Evolutionary conservation across 1,139 yeast species (phyloP), one percentile per base, ranked within the genome.

Genomic region (Yamadazyma siamensis): DNA sequence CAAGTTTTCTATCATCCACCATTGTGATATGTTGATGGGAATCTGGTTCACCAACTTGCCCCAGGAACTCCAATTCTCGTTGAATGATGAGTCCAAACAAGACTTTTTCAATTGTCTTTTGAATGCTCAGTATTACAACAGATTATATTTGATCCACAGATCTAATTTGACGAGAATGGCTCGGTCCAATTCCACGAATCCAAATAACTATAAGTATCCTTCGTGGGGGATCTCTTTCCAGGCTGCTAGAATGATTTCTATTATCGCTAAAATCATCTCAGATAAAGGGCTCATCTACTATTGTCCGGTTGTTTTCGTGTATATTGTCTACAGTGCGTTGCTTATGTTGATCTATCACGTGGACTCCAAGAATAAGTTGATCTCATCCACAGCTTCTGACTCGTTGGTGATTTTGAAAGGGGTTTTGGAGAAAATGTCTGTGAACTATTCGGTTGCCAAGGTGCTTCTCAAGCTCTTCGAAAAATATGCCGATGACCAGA

Each of bases 181-280:
- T 9, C 54, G 61, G 29, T 60, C 68, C 12, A 59, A 59, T 17
- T 60, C 70, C 4, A 60, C 68, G 6, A 62, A 65, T 38, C 58
- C 73, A 13, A 60, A 65, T 50, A 71, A 69, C 46, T 76, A 70
- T 49, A 75, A 71, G 34, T 81, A 80, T 52, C 88, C 91, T 2
- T 77, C 87, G 6, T 80, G 91, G 84, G 88, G 91, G 10, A 83
- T 85, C 39, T 82, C 89, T 3, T 84, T 84, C 62, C 89, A 83
- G 53, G 87, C 94, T 0, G 87, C 94, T 2, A 77, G 86, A 49
- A 81, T 82, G 82, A 80, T 84, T 40, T 75, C 84, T 5, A 67
- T 78, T 37, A 80, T 84, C 32, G 63, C 77, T 27, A 81, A 80
- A 36, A 77, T 75, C 36, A 47, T 84, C 39, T 55, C 72, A 21